Conservation (phyloP, 2,329 filamentous ascomycete species). For the Fusarium mangiferae region DNA sequence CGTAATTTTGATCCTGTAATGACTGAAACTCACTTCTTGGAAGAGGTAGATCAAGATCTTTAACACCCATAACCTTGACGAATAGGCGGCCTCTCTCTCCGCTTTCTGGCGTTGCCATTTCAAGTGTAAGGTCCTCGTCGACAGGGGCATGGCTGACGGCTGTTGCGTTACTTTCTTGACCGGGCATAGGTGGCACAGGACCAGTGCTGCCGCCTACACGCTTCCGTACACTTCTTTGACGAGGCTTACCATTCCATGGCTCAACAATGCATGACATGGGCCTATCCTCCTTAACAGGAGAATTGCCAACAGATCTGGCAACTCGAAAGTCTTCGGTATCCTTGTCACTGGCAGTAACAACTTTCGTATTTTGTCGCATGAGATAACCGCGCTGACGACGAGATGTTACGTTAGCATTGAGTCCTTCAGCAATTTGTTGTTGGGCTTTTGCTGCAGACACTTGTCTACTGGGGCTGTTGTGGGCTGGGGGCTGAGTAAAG, state of each 20-base stretch:
- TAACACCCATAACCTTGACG: constrained; percentile 98
- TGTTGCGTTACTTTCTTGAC: constrained; percentile 83
- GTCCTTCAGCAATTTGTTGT: constrained; percentile 16
- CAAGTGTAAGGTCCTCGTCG: constrained; percentile 72
- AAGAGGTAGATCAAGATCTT: constrained; percentile 91
- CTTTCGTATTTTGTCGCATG: constrained; percentile 98
- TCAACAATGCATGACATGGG: constrained; percentile 96
- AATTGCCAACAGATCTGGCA: constrained; percentile 72
- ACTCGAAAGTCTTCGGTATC: constrained; percentile 66
- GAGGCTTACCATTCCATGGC: constrained; percentile 88
- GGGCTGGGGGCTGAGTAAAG: constrained; percentile 37
- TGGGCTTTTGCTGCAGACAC: constrained; percentile 50
- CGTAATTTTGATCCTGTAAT: background rate
- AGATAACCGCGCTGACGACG: constrained; percentile 92
- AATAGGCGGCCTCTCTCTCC: constrained; percentile 91
- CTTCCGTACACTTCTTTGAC: constrained; percentile 73
- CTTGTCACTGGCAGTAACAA: constrained; percentile 91
- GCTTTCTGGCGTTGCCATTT: constrained; percentile 75
- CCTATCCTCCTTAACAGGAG: constrained; percentile 78
- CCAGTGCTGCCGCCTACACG: constrained; percentile 58
- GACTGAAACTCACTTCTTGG: constrained; percentile 78
- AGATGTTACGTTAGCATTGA: constrained; percentile 71
- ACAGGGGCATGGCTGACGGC: constrained; percentile 71
- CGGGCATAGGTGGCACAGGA: constrained; percentile 83
- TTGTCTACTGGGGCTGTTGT: constrained; percentile 55